Conservation (phyloP, 805 yeast genomes). For the Spathaspora boniae region DNA sequence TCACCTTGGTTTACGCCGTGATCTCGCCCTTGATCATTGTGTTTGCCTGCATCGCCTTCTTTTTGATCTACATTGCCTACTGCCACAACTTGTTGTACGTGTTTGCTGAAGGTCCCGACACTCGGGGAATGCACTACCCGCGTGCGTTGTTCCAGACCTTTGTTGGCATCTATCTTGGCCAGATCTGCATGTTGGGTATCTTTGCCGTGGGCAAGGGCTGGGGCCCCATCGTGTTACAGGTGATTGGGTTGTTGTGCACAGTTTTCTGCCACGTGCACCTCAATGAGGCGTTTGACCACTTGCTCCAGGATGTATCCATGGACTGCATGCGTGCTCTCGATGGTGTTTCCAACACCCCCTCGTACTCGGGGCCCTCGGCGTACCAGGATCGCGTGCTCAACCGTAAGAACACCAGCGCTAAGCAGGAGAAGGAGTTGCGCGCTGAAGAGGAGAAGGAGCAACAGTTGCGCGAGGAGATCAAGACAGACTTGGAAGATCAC, state of each 20-base stretch:
- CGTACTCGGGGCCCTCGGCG: slow-evolving; percentile 39
- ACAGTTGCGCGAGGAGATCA: slow-evolving; percentile 12
- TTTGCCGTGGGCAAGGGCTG: slow-evolving; percentile 90
- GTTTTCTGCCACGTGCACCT: slow-evolving; percentile 65
- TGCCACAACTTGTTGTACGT: slow-evolving; percentile 76
- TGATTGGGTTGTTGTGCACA: slow-evolving; percentile 61
- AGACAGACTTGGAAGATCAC: slow-evolving; percentile 11
- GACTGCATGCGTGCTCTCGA: slow-evolving; percentile 77
- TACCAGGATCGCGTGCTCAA: slow-evolving; percentile 30
- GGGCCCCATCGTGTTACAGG: slow-evolving; percentile 86
- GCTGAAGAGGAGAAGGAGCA: slow-evolving; percentile 18
- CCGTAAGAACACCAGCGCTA: slow-evolving; percentile 12
- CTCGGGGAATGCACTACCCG: slow-evolving; percentile 82
- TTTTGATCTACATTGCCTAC: slow-evolving; percentile 71
- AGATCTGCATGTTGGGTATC: slow-evolving; percentile 79
- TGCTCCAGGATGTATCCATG: slow-evolving; percentile 58
- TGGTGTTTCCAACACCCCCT: slow-evolving; percentile 62
- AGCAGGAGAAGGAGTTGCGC: slow-evolving; percentile 16
- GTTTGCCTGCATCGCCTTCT: slow-evolving; percentile 70
- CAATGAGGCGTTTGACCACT: slow-evolving; percentile 60
- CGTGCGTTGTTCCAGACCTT: slow-evolving; percentile 85
- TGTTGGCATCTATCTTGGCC: slow-evolving; percentile 84
- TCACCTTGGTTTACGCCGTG: slow-evolving; percentile 62
- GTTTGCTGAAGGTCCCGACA: slow-evolving; percentile 61
- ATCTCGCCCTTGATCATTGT: slow-evolving; percentile 80